A percentile compares a stretch with the other conserved stretches of the same genome.
Evolutionary conservation across 495 filamentous ascomycete genomes (phyloP).

Genomic region (Annulohypoxylon moriforme): DNA sequence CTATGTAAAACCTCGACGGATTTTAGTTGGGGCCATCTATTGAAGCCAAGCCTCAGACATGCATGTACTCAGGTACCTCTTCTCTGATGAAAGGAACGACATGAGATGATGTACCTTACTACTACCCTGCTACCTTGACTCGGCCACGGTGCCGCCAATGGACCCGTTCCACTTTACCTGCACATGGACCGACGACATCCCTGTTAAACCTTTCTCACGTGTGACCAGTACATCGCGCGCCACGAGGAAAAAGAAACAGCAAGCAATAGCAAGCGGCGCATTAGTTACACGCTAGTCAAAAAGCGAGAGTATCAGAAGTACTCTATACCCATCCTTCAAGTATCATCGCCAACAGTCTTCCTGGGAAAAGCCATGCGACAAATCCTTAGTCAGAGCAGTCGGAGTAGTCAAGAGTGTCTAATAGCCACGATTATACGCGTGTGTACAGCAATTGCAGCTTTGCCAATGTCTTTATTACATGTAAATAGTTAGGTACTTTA

Average conservation of each 20-base stretch:
- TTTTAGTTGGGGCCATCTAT: constrained; percentile 1
- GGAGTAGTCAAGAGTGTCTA: constrained; percentile 24
- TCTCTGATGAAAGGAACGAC: constrained; percentile 7
- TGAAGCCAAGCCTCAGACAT: constrained; percentile 12
- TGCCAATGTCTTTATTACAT: constrained; percentile 15
- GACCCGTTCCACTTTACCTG: constrained; percentile 39
- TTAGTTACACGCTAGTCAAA: constrained; percentile 35
- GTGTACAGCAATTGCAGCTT: not conserved
- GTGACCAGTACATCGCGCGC: constrained; percentile 40
- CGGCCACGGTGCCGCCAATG: constrained; percentile 40
- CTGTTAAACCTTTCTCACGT: constrained; percentile 43
- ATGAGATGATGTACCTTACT: constrained; percentile 34
- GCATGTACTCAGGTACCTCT: constrained; percentile 6
- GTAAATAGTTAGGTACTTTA: not conserved
- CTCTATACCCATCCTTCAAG: constrained; percentile 24
- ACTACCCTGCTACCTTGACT: constrained; percentile 18
- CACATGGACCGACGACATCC: constrained; percentile 37
- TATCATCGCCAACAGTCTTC: constrained; percentile 31
- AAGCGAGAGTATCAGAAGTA: constrained; percentile 34
- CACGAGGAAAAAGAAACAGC: constrained; percentile 44
- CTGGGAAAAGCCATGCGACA: constrained; percentile 49
- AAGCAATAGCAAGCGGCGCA: constrained; percentile 34
- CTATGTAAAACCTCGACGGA: not conserved
- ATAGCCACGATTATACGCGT: constrained; percentile 23
- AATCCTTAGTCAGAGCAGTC: constrained; percentile 42